Evolutionary conservation across 2,329 filamentous ascomycete species (phyloP).

Genomic region (Lachnellula arida): DNA sequence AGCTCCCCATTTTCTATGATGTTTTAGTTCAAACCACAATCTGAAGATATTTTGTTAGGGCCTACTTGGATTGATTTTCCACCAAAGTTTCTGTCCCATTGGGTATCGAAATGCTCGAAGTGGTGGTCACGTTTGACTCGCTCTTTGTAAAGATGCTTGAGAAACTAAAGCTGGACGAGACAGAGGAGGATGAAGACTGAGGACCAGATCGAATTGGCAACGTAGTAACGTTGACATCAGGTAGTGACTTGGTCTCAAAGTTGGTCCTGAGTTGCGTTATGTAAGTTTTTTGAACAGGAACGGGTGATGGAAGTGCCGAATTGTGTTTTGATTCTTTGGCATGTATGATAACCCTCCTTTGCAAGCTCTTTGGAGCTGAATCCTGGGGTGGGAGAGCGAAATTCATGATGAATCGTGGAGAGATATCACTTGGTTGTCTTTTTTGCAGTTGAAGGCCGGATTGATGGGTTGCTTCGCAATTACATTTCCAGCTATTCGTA

Average conservation of each 20-base stretch:
- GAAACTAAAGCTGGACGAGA: neutral
- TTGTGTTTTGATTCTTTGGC: neutral
- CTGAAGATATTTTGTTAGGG: neutral
- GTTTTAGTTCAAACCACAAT: neutral
- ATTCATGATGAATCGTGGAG: slow-evolving; percentile 15
- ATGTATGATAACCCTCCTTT: neutral
- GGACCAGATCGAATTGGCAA: neutral
- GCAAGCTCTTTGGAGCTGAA: neutral
- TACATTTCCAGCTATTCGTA: slow-evolving; percentile 21
- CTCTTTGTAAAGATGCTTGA: slow-evolving; percentile 1
- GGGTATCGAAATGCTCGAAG: neutral
- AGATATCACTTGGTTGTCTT: slow-evolving; percentile 12
- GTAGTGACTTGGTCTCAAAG: slow-evolving; percentile 9
- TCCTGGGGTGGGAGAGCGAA: slow-evolving; percentile 6
- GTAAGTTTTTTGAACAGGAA: neutral
- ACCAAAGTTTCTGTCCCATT: slow-evolving; percentile 3
- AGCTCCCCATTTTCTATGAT: slow-evolving; percentile 5
- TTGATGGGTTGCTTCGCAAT: slow-evolving; percentile 16
- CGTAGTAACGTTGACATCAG: neutral
- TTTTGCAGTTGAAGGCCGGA: slow-evolving; percentile 20
- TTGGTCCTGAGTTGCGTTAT: slow-evolving; percentile 10
- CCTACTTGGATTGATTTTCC: neutral
- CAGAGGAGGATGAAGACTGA: neutral
- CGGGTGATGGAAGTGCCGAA: neutral
- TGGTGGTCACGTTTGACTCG: neutral